phyloP scores from a whole-genome alignment of 805 yeast genomes.

The Trichomonascus vanleenenianus region DNA sequence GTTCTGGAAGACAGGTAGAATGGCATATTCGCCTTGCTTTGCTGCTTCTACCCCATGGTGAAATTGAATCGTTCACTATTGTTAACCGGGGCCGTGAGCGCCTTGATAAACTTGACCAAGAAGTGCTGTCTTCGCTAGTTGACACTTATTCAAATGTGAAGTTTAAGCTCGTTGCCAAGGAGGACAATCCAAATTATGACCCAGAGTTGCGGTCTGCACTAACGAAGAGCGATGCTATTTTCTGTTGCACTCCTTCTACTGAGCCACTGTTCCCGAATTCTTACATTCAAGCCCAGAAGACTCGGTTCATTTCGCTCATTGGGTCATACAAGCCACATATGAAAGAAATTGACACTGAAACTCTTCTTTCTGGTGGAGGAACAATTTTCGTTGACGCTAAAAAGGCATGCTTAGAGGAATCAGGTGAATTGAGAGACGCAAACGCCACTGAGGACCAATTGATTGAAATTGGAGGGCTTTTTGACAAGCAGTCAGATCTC shows the following conservation, averaged over 20 bases:
- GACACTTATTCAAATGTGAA: background rate
- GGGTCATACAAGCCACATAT: constrained; percentile 10
- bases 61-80: constrained; percentile 1
- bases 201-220: background rate
- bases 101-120: background rate
- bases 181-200: constrained; percentile 1
- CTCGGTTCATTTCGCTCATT: constrained; percentile 5
- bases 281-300: constrained; percentile 2
- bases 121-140: background rate
- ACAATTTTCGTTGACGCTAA: constrained; percentile 6
- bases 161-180: background rate
- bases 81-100: constrained; percentile 5
- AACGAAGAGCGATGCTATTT: constrained; percentile 1
- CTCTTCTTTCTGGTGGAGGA: constrained; percentile 4
- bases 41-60: background rate
- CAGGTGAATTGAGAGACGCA: constrained; percentile 6
- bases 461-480: constrained; percentile 7
- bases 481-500: background rate
- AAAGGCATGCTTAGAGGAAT: constrained; percentile 6
- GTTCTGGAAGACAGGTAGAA: constrained; percentile 7
- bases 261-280: constrained; percentile 5
- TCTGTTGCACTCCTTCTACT: constrained; percentile 8
- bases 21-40: constrained; percentile 7
- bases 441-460: constrained; percentile 2
- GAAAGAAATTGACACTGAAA: constrained; percentile 6